Evolutionary conservation across 169 alveolate genomes (phyloP), one percentile per base, ranked within the genome.

Genomic region (Cryptosporidium viatorum): DNA sequence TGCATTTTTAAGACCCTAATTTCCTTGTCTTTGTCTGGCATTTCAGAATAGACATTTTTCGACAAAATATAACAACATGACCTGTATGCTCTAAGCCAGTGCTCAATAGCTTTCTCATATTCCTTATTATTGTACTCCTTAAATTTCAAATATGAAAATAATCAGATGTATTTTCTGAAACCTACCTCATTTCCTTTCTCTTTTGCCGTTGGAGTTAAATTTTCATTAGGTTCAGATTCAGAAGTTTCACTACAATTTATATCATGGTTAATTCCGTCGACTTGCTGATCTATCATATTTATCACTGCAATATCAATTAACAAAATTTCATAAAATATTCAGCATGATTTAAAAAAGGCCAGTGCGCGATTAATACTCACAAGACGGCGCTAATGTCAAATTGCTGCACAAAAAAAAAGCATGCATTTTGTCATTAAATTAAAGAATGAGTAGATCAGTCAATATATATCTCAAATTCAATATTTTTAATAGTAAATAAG

Each of bases 1-100:
- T 80, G 75, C 89, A 80, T 62, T 59, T 80, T 80, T 18, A 80
- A 29, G 21, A 55, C 41, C 41, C 37, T 59, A 26, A 80, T 65
- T 37, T 80, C 75, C 7, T 39, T 23, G 12, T 62, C 73, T 31
- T 80, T 80, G 29, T 80, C 89, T 16, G 89, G 89, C 33, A 29
- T 33, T 23, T 59, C 68, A 16, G 55, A 41, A 41, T 80, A 80
- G 7, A 80, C 68, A 43, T 80, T 80, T 45, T 80, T 80, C 5
- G 73, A 59, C 21, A 80, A 43, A 41, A 80, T 80, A 7, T 80
- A 80, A 37, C 74, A 39, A 45, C 89, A 80, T 31, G 89, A 80
- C 52, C 89, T 80, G 41, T 80, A 80, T 52, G 89, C 89, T 65
- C 89, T 80, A 37, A 80, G 89, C 89, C 89, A 80, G 31, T 62